A percentile compares a stretch with the other conserved stretches of the same genome.
Evolutionary conservation across 495 filamentous ascomycete species (phyloP).

Genomic region (Stereocaulon alpinum): DNA sequence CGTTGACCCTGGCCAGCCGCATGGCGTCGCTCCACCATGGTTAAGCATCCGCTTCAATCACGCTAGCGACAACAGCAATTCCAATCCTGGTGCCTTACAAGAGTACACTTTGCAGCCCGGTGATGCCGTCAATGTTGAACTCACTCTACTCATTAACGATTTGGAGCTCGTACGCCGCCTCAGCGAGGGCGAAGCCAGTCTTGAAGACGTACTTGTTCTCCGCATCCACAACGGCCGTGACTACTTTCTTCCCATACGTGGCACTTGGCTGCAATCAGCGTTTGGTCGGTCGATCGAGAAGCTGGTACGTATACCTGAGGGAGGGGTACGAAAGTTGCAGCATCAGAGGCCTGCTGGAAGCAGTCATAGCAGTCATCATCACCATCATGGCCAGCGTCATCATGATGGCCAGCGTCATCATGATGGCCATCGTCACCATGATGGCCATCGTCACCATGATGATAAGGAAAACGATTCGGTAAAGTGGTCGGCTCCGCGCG

Average conservation of each 20-base stretch:
- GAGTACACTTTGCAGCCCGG: constrained; percentile 66
- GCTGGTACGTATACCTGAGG: constrained; percentile 73
- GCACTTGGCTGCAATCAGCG: constrained; percentile 67
- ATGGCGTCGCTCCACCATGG: constrained; percentile 47
- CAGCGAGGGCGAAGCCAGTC: constrained; percentile 50
- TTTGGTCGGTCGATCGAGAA: constrained; percentile 78
- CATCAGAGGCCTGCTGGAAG: constrained; percentile 32
- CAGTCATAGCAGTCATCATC: constrained; percentile 25
- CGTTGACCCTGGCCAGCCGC: constrained; percentile 34
- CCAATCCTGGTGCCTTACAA: constrained; percentile 24
- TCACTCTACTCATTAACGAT: constrained; percentile 54
- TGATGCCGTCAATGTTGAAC: constrained; percentile 59
- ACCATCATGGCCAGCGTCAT: neutral
- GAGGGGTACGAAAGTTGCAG: constrained; percentile 48
- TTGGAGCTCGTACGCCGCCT: constrained; percentile 54
- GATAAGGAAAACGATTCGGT: constrained; percentile 34
- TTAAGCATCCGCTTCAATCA: constrained; percentile 52
- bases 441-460: neutral
- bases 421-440: neutral
- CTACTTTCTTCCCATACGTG: constrained; percentile 77
- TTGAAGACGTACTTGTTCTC: constrained; percentile 87
- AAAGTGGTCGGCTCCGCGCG: constrained; percentile 63
- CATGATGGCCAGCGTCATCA: too few relatives aligned
- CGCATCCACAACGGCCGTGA: constrained; percentile 77
- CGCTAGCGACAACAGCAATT: constrained; percentile 26